These are phyloP conservation scores for Mycena olivaceomarginata DNA, from an alignment of 768 basidiomycete species.

Conservation along the genomic window DNA sequence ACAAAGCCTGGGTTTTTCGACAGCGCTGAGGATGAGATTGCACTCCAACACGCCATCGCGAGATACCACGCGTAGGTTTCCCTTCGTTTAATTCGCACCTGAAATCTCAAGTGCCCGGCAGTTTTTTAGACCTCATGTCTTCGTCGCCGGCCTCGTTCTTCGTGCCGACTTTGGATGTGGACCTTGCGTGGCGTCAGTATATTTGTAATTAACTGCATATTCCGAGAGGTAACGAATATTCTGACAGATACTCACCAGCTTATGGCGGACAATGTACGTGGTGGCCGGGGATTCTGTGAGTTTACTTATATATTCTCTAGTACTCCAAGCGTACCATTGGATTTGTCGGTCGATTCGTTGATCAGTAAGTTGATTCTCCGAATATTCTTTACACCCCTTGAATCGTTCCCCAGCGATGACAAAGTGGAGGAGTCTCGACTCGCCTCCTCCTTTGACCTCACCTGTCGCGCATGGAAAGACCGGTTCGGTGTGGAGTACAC, in stretches of 20 bases:
- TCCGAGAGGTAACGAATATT: too few relatives aligned
- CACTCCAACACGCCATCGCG: slow-evolving; percentile 69
- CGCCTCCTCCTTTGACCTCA: slow-evolving; percentile 67
- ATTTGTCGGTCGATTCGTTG: slow-evolving; percentile 59
- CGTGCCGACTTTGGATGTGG: slow-evolving; percentile 84
- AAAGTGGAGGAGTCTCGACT: slow-evolving; percentile 68
- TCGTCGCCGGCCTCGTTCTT: slow-evolving; percentile 63
- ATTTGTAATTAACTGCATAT: too few relatives aligned
- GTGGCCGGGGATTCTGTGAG: too few relatives aligned
- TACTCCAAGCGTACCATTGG: slow-evolving; percentile 67
- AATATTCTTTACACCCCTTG: not conserved
- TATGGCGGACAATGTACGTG: slow-evolving; percentile 54
- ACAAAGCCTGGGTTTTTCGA: slow-evolving; percentile 65
- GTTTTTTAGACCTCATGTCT: slow-evolving; percentile 75
- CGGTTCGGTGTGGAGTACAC: slow-evolving; percentile 74
- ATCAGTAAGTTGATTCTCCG: slow-evolving; percentile 66
- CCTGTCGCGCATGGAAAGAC: slow-evolving; percentile 68
- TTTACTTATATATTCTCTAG: not conserved
- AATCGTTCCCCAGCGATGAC: slow-evolving; percentile 62
- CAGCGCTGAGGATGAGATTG: slow-evolving; percentile 56
- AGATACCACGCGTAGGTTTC: slow-evolving; percentile 73
- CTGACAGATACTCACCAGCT: slow-evolving; percentile 76
- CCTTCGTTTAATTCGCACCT: not conserved
- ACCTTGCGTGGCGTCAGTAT: slow-evolving; percentile 75
- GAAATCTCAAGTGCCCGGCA: slow-evolving; percentile 26